Conservation (phyloP, 805 yeast species). For the Kodamaea sagamina region DNA sequence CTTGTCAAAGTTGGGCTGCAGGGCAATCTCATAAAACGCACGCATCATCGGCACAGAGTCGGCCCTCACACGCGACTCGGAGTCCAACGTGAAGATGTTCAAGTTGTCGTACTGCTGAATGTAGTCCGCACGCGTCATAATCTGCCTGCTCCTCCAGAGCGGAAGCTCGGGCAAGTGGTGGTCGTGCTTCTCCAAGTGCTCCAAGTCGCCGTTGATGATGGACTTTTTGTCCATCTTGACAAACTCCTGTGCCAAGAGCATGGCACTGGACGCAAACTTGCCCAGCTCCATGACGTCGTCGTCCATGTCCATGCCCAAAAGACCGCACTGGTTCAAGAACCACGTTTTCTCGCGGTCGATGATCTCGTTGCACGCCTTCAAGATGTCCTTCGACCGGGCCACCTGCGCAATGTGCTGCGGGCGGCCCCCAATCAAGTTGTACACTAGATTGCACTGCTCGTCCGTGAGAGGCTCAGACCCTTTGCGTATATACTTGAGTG, state of each 20-base stretch:
- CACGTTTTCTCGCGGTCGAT: constrained; percentile 83
- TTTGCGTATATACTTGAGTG: constrained; percentile 55
- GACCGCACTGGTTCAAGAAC: constrained; percentile 81
- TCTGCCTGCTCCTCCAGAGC: constrained; percentile 78
- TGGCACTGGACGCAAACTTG: constrained; percentile 71
- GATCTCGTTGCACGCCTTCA: constrained; percentile 64
- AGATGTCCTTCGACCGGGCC: constrained; percentile 55
- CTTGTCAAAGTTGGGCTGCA: constrained; percentile 69
- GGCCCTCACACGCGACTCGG: constrained; percentile 70
- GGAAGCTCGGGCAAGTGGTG: constrained; percentile 74
- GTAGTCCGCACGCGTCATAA: constrained; percentile 83
- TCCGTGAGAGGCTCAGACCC: constrained; percentile 26
- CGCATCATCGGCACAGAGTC: constrained; percentile 90
- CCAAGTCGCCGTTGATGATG: constrained; percentile 17
- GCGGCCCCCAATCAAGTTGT: constrained; percentile 76
- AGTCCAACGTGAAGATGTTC: constrained; percentile 78
- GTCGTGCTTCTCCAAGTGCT: constrained; percentile 24
- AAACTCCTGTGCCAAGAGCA: constrained; percentile 68
- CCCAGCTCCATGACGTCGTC: constrained; percentile 88
- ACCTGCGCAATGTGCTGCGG: constrained; percentile 81
- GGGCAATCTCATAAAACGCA: constrained; percentile 76
- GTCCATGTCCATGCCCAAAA: constrained; percentile 77
- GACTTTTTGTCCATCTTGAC: constrained; percentile 62
- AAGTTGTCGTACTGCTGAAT: constrained; percentile 73
- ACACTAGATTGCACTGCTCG: constrained; percentile 52